Evolutionary conservation across 768 basidiomycete genomes (phyloP).

Genomic region (Trametes punicea): DNA sequence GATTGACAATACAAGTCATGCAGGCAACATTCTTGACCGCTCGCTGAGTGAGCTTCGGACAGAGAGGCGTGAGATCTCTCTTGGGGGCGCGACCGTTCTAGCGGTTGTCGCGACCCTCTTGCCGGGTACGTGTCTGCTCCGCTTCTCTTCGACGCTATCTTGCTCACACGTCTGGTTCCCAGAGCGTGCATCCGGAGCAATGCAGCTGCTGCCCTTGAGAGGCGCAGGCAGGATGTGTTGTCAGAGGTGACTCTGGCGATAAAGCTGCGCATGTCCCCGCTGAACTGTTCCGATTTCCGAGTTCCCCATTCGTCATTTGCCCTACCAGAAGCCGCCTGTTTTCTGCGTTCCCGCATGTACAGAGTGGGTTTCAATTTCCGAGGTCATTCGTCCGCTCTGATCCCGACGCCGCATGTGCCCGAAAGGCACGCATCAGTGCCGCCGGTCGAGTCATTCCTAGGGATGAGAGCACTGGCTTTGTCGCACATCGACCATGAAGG

Average conservation of each 20-base stretch:
- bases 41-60: not conserved
- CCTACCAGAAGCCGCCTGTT: not conserved
- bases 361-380: not conserved
- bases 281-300: not conserved
- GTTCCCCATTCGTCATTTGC: not conserved
- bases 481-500: too few relatives aligned
- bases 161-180: not conserved
- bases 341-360: not conserved
- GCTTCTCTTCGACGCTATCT: not conserved
- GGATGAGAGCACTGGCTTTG: too few relatives aligned
- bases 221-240: not conserved
- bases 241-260: too few relatives aligned
- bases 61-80: not conserved
- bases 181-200: not conserved
- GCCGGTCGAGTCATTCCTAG: too few relatives aligned
- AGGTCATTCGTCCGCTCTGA: not conserved
- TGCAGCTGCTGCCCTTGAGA: not conserved
- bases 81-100: constrained; percentile 8
- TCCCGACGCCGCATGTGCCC: not conserved
- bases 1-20: too few relatives aligned
- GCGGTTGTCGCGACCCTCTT: not conserved
- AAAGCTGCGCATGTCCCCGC: not conserved
- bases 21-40: too few relatives aligned
- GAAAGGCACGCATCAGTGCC: not conserved
- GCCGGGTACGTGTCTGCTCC: not conserved